phyloP scores from a whole-genome alignment of 306 rosid genomes.

The Abrus pulchellus region DNA sequence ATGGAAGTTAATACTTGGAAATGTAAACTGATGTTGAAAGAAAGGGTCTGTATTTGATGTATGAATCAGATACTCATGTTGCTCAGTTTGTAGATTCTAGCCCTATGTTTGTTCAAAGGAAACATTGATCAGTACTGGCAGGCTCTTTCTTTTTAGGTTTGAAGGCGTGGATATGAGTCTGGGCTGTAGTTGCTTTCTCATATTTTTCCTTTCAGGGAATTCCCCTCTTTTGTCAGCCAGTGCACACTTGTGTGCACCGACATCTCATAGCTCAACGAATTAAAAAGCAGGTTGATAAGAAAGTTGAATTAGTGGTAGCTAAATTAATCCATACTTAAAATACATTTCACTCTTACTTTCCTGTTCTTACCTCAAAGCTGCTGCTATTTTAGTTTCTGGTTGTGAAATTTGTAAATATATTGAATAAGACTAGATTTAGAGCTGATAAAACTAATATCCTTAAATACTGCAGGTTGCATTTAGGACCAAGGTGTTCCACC shows the following conservation, averaged over 20 bases:
- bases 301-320: constrained; percentile 18
- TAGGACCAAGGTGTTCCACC: constrained; percentile 95
- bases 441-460: constrained; percentile 13
- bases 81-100: too few relatives aligned
- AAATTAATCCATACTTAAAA: background rate
- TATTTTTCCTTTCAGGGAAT: background rate
- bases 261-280: background rate
- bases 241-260: background rate
- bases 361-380: background rate
- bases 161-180: background rate
- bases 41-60: too few relatives aligned
- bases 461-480: constrained; percentile 84
- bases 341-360: too few relatives aligned
- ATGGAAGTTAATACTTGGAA: too few relatives aligned
- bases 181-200: background rate
- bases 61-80: too few relatives aligned
- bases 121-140: too few relatives aligned
- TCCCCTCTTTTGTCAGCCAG: background rate
- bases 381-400: background rate
- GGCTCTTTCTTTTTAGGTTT: too few relatives aligned
- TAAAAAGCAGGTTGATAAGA: background rate
- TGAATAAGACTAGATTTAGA: background rate
- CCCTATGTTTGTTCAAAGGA: too few relatives aligned
- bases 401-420: background rate
- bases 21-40: too few relatives aligned